These are phyloP conservation scores for Pseudocercospora macadamiae DNA, from an alignment of 2,329 filamentous ascomycete genomes.

Conservation along the genomic window DNA sequence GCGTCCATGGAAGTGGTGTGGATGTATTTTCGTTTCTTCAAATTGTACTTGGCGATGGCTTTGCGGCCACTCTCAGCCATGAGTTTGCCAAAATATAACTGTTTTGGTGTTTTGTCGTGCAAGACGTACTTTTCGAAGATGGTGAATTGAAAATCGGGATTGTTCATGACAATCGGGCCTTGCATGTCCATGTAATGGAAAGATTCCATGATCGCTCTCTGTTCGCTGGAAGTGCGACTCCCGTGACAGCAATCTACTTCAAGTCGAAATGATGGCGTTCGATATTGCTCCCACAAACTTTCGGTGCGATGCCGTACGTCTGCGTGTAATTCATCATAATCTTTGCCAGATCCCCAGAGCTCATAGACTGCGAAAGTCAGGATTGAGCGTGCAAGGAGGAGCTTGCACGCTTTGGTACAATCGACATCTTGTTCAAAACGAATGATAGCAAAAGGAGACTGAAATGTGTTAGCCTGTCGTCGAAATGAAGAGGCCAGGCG, in stretches of 20 bases:
- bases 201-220: slow-evolving; percentile 76
- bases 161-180: slow-evolving; percentile 76
- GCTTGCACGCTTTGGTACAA: slow-evolving; percentile 56
- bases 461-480: background rate
- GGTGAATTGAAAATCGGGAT: slow-evolving; percentile 73
- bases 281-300: slow-evolving; percentile 69
- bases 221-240: slow-evolving; percentile 64
- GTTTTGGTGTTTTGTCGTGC: slow-evolving; percentile 57
- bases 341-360: slow-evolving; percentile 76
- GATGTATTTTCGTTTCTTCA: slow-evolving; percentile 93
- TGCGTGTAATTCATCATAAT: slow-evolving; percentile 69
- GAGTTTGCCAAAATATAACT: slow-evolving; percentile 72
- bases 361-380: slow-evolving; percentile 83
- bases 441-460: slow-evolving; percentile 88
- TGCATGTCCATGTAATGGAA: slow-evolving; percentile 78
- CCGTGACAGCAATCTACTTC: slow-evolving; percentile 80
- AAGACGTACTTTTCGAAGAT: slow-evolving; percentile 81
- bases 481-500: background rate
- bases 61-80: slow-evolving; percentile 69
- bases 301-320: slow-evolving; percentile 63
- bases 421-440: slow-evolving; percentile 50
- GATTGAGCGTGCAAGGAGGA: slow-evolving; percentile 75
- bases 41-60: slow-evolving; percentile 72
- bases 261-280: slow-evolving; percentile 75
- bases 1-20: slow-evolving; percentile 97